These are phyloP conservation scores for Cutaneotrichosporon arboriforme DNA, from an alignment of 1,284 basidiomycete genomes.

Conservation along the genomic window DNA sequence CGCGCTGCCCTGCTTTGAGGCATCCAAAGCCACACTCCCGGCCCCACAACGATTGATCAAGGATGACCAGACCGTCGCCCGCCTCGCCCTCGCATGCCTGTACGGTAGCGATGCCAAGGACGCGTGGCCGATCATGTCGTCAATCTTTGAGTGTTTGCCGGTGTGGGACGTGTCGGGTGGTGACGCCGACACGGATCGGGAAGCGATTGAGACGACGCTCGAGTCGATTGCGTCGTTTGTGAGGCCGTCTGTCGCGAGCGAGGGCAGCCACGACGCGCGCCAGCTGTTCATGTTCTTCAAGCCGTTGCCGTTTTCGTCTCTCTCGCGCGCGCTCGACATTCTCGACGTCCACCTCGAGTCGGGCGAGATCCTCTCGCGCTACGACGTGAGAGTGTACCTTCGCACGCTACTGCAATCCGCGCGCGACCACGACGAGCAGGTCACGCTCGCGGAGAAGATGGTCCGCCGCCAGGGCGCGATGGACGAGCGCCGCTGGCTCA, in stretches of 20 bases:
- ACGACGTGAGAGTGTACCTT: conserved; percentile 72
- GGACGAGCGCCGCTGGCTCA: conserved; percentile 70
- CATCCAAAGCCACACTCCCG: conserved; percentile 79
- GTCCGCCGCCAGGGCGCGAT: conserved; percentile 58
- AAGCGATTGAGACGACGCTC: conserved; percentile 71
- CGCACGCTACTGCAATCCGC: conserved; percentile 79
- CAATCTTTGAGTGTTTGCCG: conserved; percentile 87
- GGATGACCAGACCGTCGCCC: conserved; percentile 73
- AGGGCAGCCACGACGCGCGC: conserved; percentile 55
- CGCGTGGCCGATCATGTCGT: conserved; percentile 76
- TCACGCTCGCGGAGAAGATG: conserved; percentile 79
- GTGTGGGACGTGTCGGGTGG: conserved; percentile 67
- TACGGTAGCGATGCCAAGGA: conserved; percentile 70
- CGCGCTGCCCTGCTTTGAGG: conserved; percentile 71
- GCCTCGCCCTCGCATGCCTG: conserved; percentile 77
- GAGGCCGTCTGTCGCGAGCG: conserved; percentile 61
- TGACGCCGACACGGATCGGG: conserved; percentile 57
- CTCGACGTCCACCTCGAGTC: conserved; percentile 89
- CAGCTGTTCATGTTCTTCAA: conserved; percentile 77
- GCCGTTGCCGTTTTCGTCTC: conserved; percentile 63
- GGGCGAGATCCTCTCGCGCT: conserved; percentile 80
- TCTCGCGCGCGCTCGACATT: conserved; percentile 77
- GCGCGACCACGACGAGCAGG: conserved; percentile 62
- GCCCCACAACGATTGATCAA: conserved; percentile 64
- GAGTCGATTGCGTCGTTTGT: conserved; percentile 72